These are phyloP conservation scores for Aureobasidium namibiae DNA, from an alignment of 2,329 filamentous ascomycete species.

Conservation along the genomic window DNA sequence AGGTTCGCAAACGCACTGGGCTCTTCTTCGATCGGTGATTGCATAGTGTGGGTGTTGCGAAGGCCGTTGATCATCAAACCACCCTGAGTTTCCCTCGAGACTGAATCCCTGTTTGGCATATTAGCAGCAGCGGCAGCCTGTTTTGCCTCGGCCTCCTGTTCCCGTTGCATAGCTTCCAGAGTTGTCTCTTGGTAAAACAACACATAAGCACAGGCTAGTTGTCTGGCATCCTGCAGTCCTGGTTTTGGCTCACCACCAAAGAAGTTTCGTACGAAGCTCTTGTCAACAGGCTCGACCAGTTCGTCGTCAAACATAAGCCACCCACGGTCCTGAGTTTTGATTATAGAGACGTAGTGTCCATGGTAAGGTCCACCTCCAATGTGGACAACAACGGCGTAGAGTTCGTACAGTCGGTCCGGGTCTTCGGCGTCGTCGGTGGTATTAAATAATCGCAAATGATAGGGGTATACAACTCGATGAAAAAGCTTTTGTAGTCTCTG, in stretches of 20 bases:
- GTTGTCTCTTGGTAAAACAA: slow-evolving; percentile 94
- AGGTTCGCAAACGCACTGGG: slow-evolving; percentile 48
- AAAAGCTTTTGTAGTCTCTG: slow-evolving; percentile 93
- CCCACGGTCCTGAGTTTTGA: slow-evolving; percentile 92
- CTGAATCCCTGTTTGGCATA: slow-evolving; percentile 29
- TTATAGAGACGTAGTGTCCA: slow-evolving; percentile 93
- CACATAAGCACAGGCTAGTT: slow-evolving; percentile 87
- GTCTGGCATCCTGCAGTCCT: slow-evolving; percentile 42
- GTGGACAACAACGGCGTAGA: slow-evolving; percentile 95
- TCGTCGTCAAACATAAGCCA: slow-evolving; percentile 98
- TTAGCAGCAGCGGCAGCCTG: slow-evolving; percentile 31
- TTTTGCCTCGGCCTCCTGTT: slow-evolving; percentile 73
- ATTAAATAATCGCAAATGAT: slow-evolving; percentile 93
- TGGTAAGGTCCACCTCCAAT: slow-evolving; percentile 96
- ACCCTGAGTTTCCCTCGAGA: slow-evolving; percentile 23
- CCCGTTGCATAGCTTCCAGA: slow-evolving; percentile 58
- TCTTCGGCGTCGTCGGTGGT: slow-evolving; percentile 93
- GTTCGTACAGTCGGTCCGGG: slow-evolving; percentile 85
- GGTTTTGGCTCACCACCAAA: slow-evolving; percentile 68
- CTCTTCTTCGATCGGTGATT: slow-evolving; percentile 30
- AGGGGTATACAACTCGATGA: slow-evolving; percentile 93
- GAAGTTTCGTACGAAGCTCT: slow-evolving; percentile 92
- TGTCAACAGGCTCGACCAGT: slow-evolving; percentile 96
- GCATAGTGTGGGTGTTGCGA: slow-evolving; percentile 27
- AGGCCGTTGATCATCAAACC: slow-evolving; percentile 21